Percentiles rank a stretch among this genome's conserved stretches.
phyloP scores from a whole-genome alignment of 805 yeast genomes.

The Aciculoconidium aculeatum region DNA sequence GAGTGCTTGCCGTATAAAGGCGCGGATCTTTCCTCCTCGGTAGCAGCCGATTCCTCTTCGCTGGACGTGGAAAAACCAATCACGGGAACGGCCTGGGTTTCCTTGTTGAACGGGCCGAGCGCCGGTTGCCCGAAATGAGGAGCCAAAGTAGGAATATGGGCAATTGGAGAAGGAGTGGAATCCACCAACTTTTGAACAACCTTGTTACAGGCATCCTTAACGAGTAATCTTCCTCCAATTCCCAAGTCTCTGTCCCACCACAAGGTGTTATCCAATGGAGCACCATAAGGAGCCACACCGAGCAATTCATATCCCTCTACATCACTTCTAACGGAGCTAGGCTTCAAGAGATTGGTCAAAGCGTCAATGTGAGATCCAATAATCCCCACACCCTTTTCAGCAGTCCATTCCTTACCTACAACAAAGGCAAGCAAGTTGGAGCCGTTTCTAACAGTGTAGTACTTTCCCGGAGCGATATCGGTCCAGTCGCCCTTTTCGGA shows the following conservation, averaged over 20 bases:
- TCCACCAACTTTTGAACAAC: constrained; percentile 43
- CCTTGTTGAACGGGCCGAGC: constrained; percentile 66
- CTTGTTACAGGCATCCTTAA: constrained; percentile 29
- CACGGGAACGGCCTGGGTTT: constrained; percentile 74
- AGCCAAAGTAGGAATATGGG: constrained; percentile 78
- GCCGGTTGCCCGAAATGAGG: constrained; percentile 79
- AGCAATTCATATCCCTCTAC: constrained; percentile 72
- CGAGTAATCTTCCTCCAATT: constrained; percentile 70
- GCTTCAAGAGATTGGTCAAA: constrained; percentile 63
- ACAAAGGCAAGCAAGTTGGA: constrained; percentile 64
- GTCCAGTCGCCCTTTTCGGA: constrained; percentile 59
- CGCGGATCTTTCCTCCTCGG: constrained; percentile 55
- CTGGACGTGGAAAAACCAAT: constrained; percentile 48
- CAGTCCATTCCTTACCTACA: constrained; percentile 61
- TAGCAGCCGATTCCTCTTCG: constrained; percentile 37
- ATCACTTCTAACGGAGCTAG: constrained; percentile 52
- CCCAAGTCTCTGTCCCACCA: constrained; percentile 90
- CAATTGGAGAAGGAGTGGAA: constrained; percentile 65
- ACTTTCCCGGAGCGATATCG: constrained; percentile 45
- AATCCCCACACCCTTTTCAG: constrained; percentile 60
- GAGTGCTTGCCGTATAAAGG: constrained; percentile 69
- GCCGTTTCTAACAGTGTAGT: constrained; percentile 65
- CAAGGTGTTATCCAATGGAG: constrained; percentile 49
- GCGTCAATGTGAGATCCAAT: constrained; percentile 78
- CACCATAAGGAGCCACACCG: constrained; percentile 83